Percentiles rank a stretch among this genome's conserved stretches.
Conservation (phyloP, 106 monocot genomes). For the Allium fistulosum region DNA sequence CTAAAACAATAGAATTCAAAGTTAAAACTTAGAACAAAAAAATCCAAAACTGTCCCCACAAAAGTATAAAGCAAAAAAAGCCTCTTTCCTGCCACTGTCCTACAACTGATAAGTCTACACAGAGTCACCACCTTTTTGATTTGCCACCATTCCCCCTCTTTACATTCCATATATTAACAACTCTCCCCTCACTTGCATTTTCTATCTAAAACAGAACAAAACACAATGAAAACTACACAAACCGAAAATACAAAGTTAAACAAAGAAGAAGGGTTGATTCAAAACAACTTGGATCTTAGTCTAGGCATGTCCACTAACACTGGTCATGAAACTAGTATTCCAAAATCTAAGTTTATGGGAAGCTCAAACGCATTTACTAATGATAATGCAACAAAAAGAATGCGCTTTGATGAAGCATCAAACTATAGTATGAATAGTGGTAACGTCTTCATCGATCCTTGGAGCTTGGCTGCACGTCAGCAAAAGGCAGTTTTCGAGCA, state of each 20-base stretch:
- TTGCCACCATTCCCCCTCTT: background rate
- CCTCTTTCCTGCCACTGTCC: background rate
- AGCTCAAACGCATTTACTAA: background rate
- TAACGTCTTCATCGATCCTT: conserved; percentile 34
- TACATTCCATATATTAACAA: background rate
- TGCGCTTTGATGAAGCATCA: no score
- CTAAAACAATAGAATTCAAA: no score
- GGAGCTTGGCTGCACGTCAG: conserved; percentile 59
- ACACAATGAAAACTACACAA: background rate
- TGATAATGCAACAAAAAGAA: background rate
- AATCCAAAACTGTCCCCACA: no score
- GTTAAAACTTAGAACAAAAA: no score
- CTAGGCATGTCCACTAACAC: conserved; percentile 29
- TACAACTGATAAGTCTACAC: no score
- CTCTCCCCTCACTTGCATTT: background rate
- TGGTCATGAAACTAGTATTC: background rate
- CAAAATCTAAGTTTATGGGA: background rate
- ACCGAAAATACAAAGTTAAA: conserved; percentile 1
- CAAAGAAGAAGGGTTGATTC: conserved; percentile 1
- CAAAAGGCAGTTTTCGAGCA: conserved; percentile 42
- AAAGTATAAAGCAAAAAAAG: background rate
- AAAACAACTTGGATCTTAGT: conserved; percentile 31
- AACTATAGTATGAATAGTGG: background rate
- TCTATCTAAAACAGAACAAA: conserved; percentile 18
- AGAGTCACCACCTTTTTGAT: background rate